A percentile compares a stretch with the other conserved stretches of the same genome.
These are phyloP conservation scores for Salix udensis DNA, from an alignment of 345 rosid genomes.

Conservation along the genomic window DNA sequence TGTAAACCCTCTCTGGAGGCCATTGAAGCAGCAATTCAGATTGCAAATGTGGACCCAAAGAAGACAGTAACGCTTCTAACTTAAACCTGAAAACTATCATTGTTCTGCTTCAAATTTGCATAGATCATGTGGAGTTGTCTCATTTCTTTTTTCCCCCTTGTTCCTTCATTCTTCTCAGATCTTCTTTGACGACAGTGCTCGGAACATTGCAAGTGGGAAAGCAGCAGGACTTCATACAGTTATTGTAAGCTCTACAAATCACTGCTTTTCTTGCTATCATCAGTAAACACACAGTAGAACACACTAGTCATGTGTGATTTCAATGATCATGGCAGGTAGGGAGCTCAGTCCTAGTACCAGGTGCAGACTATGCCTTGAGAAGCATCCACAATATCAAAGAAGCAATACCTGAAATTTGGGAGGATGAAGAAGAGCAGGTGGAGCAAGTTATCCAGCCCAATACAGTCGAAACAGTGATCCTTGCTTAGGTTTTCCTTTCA, in stretches of 20 bases:
- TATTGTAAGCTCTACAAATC: conserved; percentile 39
- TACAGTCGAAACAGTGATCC: conserved; percentile 55
- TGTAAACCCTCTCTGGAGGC: conserved; percentile 73
- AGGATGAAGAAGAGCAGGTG: conserved; percentile 47
- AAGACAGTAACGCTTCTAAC: conserved; percentile 49
- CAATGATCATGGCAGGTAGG: conserved; percentile 52
- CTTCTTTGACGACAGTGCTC: conserved; percentile 52
- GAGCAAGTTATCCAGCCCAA: conserved; percentile 55
- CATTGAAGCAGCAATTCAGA: conserved; percentile 56
- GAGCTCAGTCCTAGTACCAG: conserved; percentile 51
- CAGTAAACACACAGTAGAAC: neutral
- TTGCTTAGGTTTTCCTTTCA: conserved; percentile 41
- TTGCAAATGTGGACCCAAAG: conserved; percentile 57
- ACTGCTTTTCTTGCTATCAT: neutral
- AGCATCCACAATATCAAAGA: conserved; percentile 83
- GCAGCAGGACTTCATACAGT: conserved; percentile 70
- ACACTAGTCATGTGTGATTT: neutral
- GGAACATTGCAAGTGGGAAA: conserved; percentile 77
- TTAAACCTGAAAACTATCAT: neutral
- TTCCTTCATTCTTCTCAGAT: conserved; percentile 5
- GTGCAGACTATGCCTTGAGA: conserved; percentile 71
- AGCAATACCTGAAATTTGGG: conserved; percentile 82
- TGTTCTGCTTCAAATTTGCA: neutral
- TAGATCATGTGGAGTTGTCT: neutral
- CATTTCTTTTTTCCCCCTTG: neutral